A percentile compares a stretch with the other conserved stretches of the same genome.
These are phyloP conservation scores for Kwoniella newhampshirensis DNA, from an alignment of 768 basidiomycete species.

Conservation along the genomic window DNA sequence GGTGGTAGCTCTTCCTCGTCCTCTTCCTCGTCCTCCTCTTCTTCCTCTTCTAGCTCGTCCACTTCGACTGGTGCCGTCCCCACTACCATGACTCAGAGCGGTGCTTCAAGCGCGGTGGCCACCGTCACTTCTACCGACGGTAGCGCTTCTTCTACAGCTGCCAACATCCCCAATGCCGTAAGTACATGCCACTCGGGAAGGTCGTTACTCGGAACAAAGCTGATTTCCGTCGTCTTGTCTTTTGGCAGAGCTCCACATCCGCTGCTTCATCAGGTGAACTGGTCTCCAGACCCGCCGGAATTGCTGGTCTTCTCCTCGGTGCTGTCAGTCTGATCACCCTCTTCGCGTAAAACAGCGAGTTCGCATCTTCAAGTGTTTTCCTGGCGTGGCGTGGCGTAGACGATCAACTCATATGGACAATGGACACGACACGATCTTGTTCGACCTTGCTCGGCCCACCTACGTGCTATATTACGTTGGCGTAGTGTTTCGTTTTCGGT, in stretches of 20 bases:
- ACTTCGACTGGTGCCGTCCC: constrained; percentile 6
- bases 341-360: no score
- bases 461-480: no score
- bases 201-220: not conserved
- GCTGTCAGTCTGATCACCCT: constrained; percentile 9
- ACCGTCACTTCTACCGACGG: constrained; percentile 7
- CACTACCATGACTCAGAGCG: constrained; percentile 12
- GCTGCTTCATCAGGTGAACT: constrained; percentile 3
- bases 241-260: constrained; percentile 5
- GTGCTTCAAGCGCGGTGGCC: constrained; percentile 10
- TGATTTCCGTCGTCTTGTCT: not conserved
- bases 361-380: no score
- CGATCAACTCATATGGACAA: no score
- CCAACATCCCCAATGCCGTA: constrained; percentile 21
- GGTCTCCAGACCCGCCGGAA: not conserved
- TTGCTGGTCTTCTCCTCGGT: constrained; percentile 9
- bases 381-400: no score
- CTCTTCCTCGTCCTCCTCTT: constrained; percentile 51
- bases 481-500: not conserved
- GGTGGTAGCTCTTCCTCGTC: constrained; percentile 34
- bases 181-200: constrained; percentile 2
- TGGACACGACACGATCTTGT: no score
- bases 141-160: constrained; percentile 1
- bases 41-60: constrained; percentile 40
- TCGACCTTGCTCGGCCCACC: no score